A percentile compares a stretch with the other conserved stretches of the same genome.
These are phyloP conservation scores for Kalaharituber pfeilii DNA, from an alignment of 2,329 filamentous ascomycete species.

Conservation along the genomic window DNA sequence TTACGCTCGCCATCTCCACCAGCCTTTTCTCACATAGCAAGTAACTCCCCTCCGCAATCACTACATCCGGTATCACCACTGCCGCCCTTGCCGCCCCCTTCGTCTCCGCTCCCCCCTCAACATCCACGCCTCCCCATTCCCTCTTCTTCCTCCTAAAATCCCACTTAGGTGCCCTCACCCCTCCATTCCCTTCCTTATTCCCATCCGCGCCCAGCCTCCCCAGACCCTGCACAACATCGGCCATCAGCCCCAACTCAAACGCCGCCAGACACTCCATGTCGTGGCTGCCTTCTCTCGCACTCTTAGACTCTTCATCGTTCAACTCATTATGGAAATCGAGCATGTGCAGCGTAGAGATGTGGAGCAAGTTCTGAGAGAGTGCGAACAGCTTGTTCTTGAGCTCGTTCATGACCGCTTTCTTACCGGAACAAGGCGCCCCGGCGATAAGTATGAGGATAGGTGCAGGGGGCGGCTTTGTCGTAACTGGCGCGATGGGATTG, in stretches of 20 bases:
- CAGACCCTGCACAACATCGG: not conserved
- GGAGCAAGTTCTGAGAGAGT: not conserved
- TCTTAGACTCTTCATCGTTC: not conserved
- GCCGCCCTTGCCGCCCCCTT: slow-evolving; percentile 8
- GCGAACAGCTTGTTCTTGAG: slow-evolving; percentile 15
- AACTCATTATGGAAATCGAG: slow-evolving; percentile 13
- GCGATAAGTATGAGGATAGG: slow-evolving; percentile 19
- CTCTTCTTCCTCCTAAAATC: slow-evolving; percentile 3
- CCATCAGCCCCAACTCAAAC: slow-evolving; percentile 12
- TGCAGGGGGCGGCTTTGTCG: not conserved
- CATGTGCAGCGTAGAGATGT: slow-evolving; percentile 15
- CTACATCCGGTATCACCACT: slow-evolving; percentile 18
- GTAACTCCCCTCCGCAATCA: slow-evolving; percentile 20
- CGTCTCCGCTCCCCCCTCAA: slow-evolving; percentile 16
- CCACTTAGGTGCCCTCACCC: slow-evolving; percentile 4
- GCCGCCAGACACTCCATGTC: slow-evolving; percentile 13
- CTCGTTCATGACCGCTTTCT: slow-evolving; percentile 20
- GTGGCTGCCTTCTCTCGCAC: slow-evolving; percentile 7
- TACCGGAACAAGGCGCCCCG: slow-evolving; percentile 21
- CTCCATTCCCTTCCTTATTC: too few relatives aligned
- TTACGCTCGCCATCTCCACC: slow-evolving; percentile 18
- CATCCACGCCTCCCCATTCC: slow-evolving; percentile 16
- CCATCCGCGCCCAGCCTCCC: not conserved
- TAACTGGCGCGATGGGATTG: not conserved
- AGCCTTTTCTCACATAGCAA: slow-evolving; percentile 17